Conservation (phyloP, 305 asterid genomes). For the Fraxinus platypoda region DNA sequence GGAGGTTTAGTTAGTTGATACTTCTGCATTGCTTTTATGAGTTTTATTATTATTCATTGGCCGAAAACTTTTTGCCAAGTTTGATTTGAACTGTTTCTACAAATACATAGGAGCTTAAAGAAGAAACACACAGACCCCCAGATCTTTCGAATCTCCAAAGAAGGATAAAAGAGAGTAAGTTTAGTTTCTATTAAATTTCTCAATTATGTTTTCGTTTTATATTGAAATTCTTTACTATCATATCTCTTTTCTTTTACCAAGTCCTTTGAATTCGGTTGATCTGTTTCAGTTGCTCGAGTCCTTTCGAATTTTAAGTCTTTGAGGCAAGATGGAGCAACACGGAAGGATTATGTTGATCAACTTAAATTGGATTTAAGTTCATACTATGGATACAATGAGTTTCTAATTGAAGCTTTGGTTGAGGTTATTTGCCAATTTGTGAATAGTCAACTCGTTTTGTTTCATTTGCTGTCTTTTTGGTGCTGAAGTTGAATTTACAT, state of each 20-base stretch:
- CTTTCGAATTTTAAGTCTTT: conserved; percentile 70
- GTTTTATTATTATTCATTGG: not conserved
- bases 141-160: conserved; percentile 78
- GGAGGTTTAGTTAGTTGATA: conserved; percentile 45
- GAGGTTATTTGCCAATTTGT: conserved; percentile 55
- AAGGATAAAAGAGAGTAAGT: conserved; percentile 81
- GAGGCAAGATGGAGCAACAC: conserved; percentile 76
- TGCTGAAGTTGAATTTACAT: conserved; percentile 15
- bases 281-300: conserved; percentile 71
- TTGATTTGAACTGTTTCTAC: conserved; percentile 6
- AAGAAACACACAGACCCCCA: conserved; percentile 72
- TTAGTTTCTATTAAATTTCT: conserved; percentile 7
- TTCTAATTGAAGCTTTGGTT: conserved; percentile 63
- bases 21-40: not conserved
- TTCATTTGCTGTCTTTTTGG: not conserved
- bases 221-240: not conserved
- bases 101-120: conserved; percentile 69
- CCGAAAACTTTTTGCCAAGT: not conserved
- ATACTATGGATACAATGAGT: conserved; percentile 87
- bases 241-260: not conserved
- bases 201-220: not conserved
- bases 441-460: not conserved
- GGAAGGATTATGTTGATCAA: conserved; percentile 73
- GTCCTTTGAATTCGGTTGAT: conserved; percentile 9
- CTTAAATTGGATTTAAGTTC: conserved; percentile 66